phyloP scores from a whole-genome alignment of 2,329 filamentous ascomycete genomes.

The Leptographium lundbergii region DNA sequence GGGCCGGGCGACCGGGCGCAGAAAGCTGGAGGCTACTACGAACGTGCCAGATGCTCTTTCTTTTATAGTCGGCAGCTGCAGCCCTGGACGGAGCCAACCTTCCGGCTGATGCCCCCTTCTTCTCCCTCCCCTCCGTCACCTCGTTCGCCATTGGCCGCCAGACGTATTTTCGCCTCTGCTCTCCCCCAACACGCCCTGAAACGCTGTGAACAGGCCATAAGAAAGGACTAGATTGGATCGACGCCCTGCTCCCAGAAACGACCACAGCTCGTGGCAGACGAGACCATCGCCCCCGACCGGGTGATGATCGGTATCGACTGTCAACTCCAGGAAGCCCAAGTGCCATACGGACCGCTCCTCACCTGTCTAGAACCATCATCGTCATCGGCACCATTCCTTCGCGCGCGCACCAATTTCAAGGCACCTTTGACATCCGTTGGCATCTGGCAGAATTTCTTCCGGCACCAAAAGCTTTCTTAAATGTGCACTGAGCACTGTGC shows the following conservation, averaged over 20 bases:
- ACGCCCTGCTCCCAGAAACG: neutral
- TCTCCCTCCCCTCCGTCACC: neutral
- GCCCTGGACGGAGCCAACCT: neutral
- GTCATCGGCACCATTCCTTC: neutral
- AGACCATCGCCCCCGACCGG: neutral
- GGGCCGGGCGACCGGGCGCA: too few species aligned
- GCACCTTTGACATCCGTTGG: neutral
- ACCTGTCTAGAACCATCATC: neutral
- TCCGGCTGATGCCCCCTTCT: neutral
- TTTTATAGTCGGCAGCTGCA: neutral
- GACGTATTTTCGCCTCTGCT: neutral
- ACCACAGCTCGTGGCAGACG: neutral
- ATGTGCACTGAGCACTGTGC: conserved; percentile 48
- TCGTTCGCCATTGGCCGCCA: neutral
- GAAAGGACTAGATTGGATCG: neutral
- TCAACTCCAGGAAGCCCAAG: neutral
- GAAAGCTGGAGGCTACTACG: neutral
- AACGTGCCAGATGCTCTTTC: neutral
- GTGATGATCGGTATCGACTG: neutral
- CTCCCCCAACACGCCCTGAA: neutral
- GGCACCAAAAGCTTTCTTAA: conserved; percentile 20
- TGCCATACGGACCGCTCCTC: neutral
- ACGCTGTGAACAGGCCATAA: neutral
- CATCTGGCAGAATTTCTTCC: neutral
- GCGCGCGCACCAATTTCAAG: too few species aligned